Base-by-base conservation (phyloP, 805 yeast genomes). In the Nakazawaea peltata region DNA sequence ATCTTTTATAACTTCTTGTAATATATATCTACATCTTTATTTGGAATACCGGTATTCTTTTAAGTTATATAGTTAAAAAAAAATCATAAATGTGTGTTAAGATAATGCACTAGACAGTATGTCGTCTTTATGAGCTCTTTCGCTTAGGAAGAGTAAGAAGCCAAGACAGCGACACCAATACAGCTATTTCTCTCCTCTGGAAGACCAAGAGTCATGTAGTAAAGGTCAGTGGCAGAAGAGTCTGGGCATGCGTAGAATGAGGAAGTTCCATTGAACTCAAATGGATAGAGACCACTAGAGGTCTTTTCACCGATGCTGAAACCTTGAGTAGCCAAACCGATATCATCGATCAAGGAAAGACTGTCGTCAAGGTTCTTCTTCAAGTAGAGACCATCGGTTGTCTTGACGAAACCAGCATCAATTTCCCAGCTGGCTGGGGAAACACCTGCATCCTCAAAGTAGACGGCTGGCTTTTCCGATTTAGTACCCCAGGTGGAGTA, bases 371-470 rank as follows among this genome's bases (percentile, higher is more conserved):
- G 22, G 28, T 31, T 36, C 17, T 31, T 27, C 22, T 29, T 27
- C 26, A 36, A 31, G 29, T 26, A 36, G 22, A n/a, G 14, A 27
- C 39, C 39, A 24, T 31, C 29, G 6, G 35, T 24, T 12, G 17
- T 11, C 14, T 31, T 26, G 14, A 32, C 12, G 25, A 35, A 27
- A 21, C 32, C 32, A 10, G 19, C 32, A 6, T 15, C 19, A 13
- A 36, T 25, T n/a, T 7, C 6, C 15, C 6, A 25, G 10, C 15
- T 7, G 24, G 11, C 11, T 22, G 8, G 8, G 13, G 10, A 10
- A 12, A 15, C 10, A 12, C 6, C 27, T 10, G 10, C 27, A 25
- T 7, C 27, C 7, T 25, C 27, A 15, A 15, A 14, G 12, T 27
- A 15, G 25, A 36, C 25, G 14, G 27, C 32, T 5, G 24, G 19